These are phyloP conservation scores for Fragaria ananassa DNA, from an alignment of 306 rosid genomes.

Conservation along the genomic window DNA sequence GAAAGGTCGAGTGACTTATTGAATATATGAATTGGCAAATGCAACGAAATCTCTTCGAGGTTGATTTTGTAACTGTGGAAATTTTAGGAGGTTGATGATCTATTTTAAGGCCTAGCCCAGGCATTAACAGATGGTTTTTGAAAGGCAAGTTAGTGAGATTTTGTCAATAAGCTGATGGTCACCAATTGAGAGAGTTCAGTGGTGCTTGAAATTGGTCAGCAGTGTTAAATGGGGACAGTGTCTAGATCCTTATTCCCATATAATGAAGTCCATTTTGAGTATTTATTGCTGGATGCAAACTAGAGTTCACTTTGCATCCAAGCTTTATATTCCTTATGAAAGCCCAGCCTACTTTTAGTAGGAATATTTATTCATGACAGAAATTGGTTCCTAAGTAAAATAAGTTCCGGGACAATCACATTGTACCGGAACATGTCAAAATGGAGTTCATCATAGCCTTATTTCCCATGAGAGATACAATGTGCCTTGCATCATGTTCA, in stretches of 20 bases:
- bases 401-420: not conserved
- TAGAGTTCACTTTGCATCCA: not conserved
- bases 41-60: not conserved
- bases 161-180: not conserved
- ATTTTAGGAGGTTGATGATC: not conserved
- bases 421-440: not conserved
- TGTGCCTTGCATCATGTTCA: not conserved
- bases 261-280: not conserved
- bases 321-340: not conserved
- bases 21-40: not conserved
- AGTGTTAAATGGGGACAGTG: not conserved
- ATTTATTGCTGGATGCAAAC: not conserved
- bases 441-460: not conserved
- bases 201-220: not conserved
- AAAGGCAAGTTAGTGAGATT: not conserved
- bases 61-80: constrained; percentile 1
- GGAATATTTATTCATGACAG: not conserved
- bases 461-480: not conserved
- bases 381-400: not conserved
- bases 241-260: not conserved
- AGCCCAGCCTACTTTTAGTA: not conserved
- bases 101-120: not conserved
- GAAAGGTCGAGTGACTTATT: not conserved
- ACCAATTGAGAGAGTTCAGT: not conserved
- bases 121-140: not conserved